phyloP scores from a whole-genome alignment of 345 rosid species.

The Gossypium sturtianum region DNA sequence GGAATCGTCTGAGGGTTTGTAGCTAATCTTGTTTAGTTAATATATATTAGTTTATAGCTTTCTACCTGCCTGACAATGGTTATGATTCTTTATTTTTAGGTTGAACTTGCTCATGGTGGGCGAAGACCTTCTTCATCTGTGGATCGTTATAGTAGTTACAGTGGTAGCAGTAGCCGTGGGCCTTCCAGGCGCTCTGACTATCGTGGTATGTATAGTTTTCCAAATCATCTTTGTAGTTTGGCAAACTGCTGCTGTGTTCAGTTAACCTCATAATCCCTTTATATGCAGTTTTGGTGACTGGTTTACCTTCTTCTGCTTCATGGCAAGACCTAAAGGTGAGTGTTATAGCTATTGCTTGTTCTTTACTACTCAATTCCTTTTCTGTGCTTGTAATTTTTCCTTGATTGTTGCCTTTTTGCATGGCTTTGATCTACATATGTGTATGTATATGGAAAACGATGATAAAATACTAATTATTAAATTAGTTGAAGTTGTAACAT shows the following conservation, averaged over 20 bases:
- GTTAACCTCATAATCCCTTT: neutral
- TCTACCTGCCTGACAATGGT: neutral
- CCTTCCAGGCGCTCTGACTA: slow-evolving; percentile 76
- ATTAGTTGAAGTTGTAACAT: neutral
- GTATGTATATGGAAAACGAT: neutral
- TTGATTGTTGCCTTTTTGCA: neutral
- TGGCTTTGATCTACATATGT: neutral
- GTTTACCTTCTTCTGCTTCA: slow-evolving; percentile 93
- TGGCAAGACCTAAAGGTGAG: slow-evolving; percentile 99
- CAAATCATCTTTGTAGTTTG: neutral
- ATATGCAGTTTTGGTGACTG: slow-evolving; percentile 72
- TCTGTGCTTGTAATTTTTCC: neutral
- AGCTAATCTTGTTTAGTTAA: neutral
- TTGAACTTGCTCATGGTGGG: slow-evolving; percentile 90
- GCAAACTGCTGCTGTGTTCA: neutral
- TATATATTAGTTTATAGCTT: neutral
- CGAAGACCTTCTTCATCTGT: slow-evolving; percentile 68
- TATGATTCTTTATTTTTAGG: slow-evolving; percentile 33
- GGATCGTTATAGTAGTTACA: slow-evolving; percentile 66
- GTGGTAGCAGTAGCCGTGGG: slow-evolving; percentile 63
- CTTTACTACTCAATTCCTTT: neutral
- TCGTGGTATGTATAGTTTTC: slow-evolving; percentile 56
- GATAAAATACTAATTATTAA: neutral
- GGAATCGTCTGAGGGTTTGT: slow-evolving; percentile 70
- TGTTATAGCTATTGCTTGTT: neutral